Conservation (phyloP, 768 basidiomycete species). For the Xerocomellus amylosporus region DNA sequence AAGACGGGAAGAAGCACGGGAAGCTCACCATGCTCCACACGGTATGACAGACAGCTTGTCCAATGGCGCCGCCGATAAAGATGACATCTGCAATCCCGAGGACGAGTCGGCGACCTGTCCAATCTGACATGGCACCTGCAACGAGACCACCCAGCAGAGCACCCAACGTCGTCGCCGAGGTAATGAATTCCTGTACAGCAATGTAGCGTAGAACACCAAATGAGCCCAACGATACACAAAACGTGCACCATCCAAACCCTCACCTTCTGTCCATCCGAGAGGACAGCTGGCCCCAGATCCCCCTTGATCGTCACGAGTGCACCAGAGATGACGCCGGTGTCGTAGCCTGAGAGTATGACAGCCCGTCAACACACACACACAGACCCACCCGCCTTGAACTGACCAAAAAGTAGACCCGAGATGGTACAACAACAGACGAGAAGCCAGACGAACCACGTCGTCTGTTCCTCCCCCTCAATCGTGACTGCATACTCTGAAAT, state of each 20-base stretch:
- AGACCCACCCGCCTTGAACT: conserved; percentile 15
- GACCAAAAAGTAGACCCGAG: conserved; percentile 73
- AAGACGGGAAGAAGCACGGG: background rate
- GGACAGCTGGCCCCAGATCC: conserved; percentile 55
- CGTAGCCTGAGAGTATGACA: conserved; percentile 52
- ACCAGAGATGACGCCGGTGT: conserved; percentile 79
- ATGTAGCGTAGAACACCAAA: background rate
- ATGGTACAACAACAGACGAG: conserved; percentile 73
- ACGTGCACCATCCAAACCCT: background rate
- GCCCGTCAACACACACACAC: background rate
- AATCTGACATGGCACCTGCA: conserved; percentile 69
- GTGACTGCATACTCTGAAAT: conserved; percentile 59
- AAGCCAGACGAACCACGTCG: conserved; percentile 76
- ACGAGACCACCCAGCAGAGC: conserved; percentile 72
- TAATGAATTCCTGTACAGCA: conserved; percentile 55
- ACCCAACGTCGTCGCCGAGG: conserved; percentile 73
- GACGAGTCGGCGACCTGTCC: conserved; percentile 63
- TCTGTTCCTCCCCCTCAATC: conserved; percentile 62
- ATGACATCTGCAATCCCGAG: conserved; percentile 66
- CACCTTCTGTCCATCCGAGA: conserved; percentile 59
- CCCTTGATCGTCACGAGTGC: conserved; percentile 71
- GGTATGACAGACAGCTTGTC: conserved; percentile 65
- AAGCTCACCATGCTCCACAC: conserved; percentile 64
- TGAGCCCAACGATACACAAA: background rate
- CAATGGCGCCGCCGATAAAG: conserved; percentile 72